phyloP scores from a whole-genome alignment of 257 asterid species.

The Marsdenia floribunda region DNA sequence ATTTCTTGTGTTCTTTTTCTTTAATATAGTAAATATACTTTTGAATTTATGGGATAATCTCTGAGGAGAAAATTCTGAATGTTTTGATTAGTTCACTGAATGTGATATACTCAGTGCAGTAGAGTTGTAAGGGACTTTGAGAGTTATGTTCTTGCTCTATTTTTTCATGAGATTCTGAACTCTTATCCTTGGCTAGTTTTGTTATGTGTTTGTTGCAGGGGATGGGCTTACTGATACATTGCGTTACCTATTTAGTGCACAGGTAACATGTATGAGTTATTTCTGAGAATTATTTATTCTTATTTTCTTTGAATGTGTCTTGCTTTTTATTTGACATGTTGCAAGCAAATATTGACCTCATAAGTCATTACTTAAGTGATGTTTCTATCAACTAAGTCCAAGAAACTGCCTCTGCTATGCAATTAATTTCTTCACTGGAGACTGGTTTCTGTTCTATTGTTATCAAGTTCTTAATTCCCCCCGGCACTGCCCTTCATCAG shows the following conservation, averaged over 20 bases:
- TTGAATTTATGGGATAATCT: too few relatives aligned
- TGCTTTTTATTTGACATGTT: constrained; percentile 1
- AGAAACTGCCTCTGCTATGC: neutral
- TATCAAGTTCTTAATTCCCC: neutral
- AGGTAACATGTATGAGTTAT: constrained; percentile 34
- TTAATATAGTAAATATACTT: too few relatives aligned
- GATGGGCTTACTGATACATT: constrained; percentile 85
- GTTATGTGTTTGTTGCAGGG: constrained; percentile 36
- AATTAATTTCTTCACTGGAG: neutral
- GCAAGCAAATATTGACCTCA: neutral
- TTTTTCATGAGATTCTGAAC: neutral
- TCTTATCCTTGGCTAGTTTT: neutral
- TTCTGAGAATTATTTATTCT: neutral
- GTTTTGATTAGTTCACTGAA: too few relatives aligned
- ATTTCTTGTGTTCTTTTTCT: neutral
- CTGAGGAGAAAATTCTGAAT: too few relatives aligned
- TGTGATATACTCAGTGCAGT: too few relatives aligned
- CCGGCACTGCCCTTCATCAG: neutral
- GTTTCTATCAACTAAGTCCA: neutral
- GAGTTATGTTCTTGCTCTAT: too few relatives aligned
- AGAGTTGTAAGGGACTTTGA: too few relatives aligned
- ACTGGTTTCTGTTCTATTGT: neutral
- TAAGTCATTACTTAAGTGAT: neutral
- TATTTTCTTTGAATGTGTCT: neutral
- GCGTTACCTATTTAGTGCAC: constrained; percentile 61